Evolutionary conservation across 257 asterid species (phyloP), one percentile per base, ranked within the genome.

Genomic region (Orobanche coerulescens): DNA sequence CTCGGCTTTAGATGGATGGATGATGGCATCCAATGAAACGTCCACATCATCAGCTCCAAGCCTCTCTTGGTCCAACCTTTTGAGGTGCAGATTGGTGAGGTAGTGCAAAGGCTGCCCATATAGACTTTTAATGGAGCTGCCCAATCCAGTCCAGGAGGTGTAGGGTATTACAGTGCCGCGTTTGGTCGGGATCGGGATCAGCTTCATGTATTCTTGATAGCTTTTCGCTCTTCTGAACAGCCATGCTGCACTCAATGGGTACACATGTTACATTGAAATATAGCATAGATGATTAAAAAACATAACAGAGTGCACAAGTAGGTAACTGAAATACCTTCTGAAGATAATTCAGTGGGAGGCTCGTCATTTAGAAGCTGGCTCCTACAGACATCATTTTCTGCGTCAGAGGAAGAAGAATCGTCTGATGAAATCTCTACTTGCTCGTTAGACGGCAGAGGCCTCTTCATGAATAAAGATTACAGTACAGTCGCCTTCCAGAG

Each of bases 51-150:
- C 73, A 8, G 71, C 70, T 8, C 84, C 91, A 2, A 60, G 24
- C 68, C 94, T 81, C 67, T 65, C 65, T 24, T 22, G 58, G 57
- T 90, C 96, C 77, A 78, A 36, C 18, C 72, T 75, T 59, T 72
- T 78, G 64, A 90, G 64, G 66, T 74, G 71, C 16, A 83, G 51
- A 51, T 87, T 90, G 25, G 97, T 90, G 52, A 83, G 85, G 77
- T 84, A 90, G 66, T 90, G 97, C 50, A 90, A 65, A 6, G 96
- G 97, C 74, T 87, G 96, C 22, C 59, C 69, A 31, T 90, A 84
- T 3, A 77, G 46, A 54, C 64, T 49, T 80, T 90, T 87, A 0
- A 87, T 71, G 8, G 96, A 83, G 43, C 37, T 61, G 48, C 84
- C 95, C 47, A 90, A 52, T n/a, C 81, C 96, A 3, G 42, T 70